Evolutionary conservation across 2,329 filamentous ascomycete species (phyloP), one percentile per base, ranked within the genome.

Genomic region (Aspergillus tamarii): DNA sequence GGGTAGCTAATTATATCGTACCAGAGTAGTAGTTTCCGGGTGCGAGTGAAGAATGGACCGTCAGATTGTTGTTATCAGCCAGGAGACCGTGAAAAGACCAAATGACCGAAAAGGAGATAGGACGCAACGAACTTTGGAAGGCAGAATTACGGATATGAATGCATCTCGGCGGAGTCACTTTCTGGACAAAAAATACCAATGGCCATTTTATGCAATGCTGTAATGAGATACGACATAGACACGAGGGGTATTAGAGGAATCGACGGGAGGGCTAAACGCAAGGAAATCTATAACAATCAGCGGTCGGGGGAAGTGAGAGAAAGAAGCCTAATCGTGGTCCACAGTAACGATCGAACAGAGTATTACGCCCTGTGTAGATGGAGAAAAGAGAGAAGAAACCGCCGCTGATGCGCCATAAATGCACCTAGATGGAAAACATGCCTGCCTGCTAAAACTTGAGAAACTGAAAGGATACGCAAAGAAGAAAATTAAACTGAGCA

Each of bases 381-480:
- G 23, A 19, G 32, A 55, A 21, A 36, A 30, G 36, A 34, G 36
- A 19, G 8, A 52, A 32, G 28, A 66, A 66, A 67, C 67, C 69
- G 66, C 70, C 70, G 70, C 59, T 64, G 63, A 66, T 67, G 63
- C 69, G 69, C 69, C 67, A 50, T 36, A 68, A 66, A 71, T 71
- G 69, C 69, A 68, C 62, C 41, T n/a, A 63, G 52, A 60, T 55
- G 36, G 52, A 21, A 55, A 26, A 55, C 23, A 55, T 39, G 32
- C 52, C 52, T 55, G 52, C 52, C 52, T 55, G 60, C 53, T 57
- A 57, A 45, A 57, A 48, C 43, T 43, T 39, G 43, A 43, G 23
- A 39, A 61, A 48, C 28, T 19, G 43, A 60, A 57, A 43, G 21
- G 58, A 66, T 61, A 62, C 63, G 41, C 34, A 56, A 63, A 63